phyloP scores from a whole-genome alignment of 441 rosid genomes.

The Gossypium davidsonii region DNA sequence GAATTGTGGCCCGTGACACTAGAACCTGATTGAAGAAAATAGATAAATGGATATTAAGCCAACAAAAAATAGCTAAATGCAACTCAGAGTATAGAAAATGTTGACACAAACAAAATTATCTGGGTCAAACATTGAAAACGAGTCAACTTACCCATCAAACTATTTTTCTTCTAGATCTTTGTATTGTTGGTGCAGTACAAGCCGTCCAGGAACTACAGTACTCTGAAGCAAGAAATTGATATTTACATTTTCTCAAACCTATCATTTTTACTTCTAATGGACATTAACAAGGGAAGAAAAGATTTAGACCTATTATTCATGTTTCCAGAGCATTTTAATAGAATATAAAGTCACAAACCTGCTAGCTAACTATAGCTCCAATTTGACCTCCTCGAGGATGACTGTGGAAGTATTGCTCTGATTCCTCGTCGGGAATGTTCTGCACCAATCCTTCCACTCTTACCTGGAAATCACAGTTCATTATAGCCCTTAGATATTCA shows the following conservation, averaged over 20 bases:
- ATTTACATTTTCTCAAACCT: background rate
- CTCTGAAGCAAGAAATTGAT: conserved; percentile 40
- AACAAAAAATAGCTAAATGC: background rate
- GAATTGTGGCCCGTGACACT: no score
- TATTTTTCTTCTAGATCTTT: conserved; percentile 53
- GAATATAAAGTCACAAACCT: conserved; percentile 34
- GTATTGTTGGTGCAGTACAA: conserved; percentile 57
- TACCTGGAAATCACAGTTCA: conserved; percentile 42
- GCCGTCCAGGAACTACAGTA: conserved; percentile 61
- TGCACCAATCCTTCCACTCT: conserved; percentile 85
- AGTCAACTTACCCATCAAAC: conserved; percentile 50
- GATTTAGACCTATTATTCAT: background rate
- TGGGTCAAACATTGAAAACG: background rate
- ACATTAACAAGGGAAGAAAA: background rate
- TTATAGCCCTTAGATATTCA: conserved; percentile 4
- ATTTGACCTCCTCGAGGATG: conserved; percentile 92
- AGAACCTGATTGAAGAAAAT: background rate
- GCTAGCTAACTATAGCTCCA: conserved; percentile 86
- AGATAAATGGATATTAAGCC: background rate
- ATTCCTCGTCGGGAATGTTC: conserved; percentile 71
- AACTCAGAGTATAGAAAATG: background rate
- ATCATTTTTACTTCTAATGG: background rate
- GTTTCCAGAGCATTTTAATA: conserved; percentile 2
- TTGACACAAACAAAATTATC: background rate
- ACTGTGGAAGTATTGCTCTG: conserved; percentile 72